Evolutionary conservation across 1,139 yeast species (phyloP).

Genomic region (Taphrina flavorubra): DNA sequence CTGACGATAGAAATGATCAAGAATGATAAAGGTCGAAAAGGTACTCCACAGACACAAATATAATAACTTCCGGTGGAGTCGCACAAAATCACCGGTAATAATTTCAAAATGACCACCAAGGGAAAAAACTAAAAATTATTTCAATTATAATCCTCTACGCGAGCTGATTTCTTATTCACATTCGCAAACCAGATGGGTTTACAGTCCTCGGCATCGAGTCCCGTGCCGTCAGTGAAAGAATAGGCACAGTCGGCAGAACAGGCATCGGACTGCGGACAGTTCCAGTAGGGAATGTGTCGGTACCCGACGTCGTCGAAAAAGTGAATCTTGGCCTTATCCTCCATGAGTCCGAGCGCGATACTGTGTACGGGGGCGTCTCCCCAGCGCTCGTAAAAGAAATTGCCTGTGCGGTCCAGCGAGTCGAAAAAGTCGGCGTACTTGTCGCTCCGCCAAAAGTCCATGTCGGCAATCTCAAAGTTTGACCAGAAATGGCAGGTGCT

Average conservation of each 20-base stretch:
- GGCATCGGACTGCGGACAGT: conserved; percentile 28
- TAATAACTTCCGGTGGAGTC: too few species aligned
- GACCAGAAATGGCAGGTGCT: conserved; percentile 76
- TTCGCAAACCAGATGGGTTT: conserved; percentile 36
- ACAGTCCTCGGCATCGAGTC: conserved; percentile 39
- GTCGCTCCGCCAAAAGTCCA: conserved; percentile 74
- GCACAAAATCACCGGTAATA: too few species aligned
- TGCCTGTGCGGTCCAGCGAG: conserved; percentile 76
- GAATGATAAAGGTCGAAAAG: too few species aligned
- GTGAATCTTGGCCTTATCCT: conserved; percentile 32
- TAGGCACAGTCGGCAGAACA: conserved; percentile 33
- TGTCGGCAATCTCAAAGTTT: conserved; percentile 70
- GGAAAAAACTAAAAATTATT: too few species aligned
- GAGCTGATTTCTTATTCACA: conserved; percentile 22
- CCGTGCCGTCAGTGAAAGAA: conserved; percentile 37
- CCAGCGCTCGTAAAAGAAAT: conserved; percentile 90
- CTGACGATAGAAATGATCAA: too few species aligned
- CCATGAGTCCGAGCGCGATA: conserved; percentile 37
- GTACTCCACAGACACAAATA: too few species aligned
- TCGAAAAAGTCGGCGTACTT: conserved; percentile 74
- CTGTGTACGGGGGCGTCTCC: conserved; percentile 90
- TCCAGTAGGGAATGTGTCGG: conserved; percentile 39
- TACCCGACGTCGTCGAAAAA: conserved; percentile 56
- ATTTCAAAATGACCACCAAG: too few species aligned
- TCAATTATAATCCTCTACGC: conserved; percentile 7